Evolutionary conservation across 1,284 basidiomycete genomes (phyloP).

Genomic region (Boletus sp.): DNA sequence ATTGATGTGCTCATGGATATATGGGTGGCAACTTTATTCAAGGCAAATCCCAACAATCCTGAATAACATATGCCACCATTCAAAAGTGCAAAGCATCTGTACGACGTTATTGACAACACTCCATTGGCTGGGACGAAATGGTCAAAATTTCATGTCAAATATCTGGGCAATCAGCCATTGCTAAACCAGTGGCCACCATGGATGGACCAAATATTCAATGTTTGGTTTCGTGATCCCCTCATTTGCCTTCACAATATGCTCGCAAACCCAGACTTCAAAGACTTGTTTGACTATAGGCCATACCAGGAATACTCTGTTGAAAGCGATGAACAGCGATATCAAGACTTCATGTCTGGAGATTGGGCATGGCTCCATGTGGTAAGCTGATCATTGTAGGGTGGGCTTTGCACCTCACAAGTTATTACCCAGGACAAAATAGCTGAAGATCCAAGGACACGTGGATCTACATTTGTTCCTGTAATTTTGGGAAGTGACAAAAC

Average conservation of each 20-base stretch:
- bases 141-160: conserved; percentile 25
- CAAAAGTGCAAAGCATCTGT: conserved; percentile 24
- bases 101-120: conserved; percentile 31
- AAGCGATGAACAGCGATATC: not conserved
- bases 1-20: conserved; percentile 30
- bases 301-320: not conserved
- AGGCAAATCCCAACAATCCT: not conserved
- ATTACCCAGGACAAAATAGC: conserved; percentile 7
- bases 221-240: too few relatives aligned
- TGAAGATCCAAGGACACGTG: not conserved
- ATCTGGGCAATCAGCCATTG: conserved; percentile 9
- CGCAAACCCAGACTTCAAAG: not conserved
- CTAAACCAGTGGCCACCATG: too few relatives aligned
- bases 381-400: too few relatives aligned
- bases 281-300: not conserved
- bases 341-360: too few relatives aligned
- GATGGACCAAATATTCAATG: too few relatives aligned
- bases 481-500: conserved; percentile 9
- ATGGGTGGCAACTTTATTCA: conserved; percentile 21
- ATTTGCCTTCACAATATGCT: conserved; percentile 1
- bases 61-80: conserved; percentile 20
- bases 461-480: not conserved
- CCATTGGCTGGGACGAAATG: conserved; percentile 31
- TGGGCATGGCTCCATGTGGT: too few relatives aligned
- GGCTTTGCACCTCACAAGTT: not conserved